Base-by-base conservation (phyloP, 306 rosid genomes). In the Biancaea sappan region DNA sequence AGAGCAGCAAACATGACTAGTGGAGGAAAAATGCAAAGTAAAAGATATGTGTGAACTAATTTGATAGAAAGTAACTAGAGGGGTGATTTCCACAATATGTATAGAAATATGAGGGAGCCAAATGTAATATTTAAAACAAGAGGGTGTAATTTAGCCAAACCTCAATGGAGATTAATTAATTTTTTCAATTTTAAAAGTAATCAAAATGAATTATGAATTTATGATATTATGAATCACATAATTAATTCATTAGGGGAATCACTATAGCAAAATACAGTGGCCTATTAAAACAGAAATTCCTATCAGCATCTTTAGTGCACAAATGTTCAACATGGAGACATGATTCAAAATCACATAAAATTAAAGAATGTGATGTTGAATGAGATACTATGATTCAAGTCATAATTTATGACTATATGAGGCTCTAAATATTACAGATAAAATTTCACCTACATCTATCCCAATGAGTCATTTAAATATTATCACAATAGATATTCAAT, bases 1-100 rank as follows among this genome's bases (percentile, higher is more conserved):
- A 70, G 41, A 64, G 79, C 52, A 41, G 25, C 76, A 75, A 15
- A 61, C 74, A 21, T 56, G 57, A 40, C 59, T 60, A 34, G 22
- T 0, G 51, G 38, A 72, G 61, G 61, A 46, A 67, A 53, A 50
- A 38, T 69, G 52, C 76, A 22, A 43, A 71, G n/a, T 58, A 37
- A 16, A 58, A 40, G 52, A 59, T 60, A 59, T 72, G 32, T 37
- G 66, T 46, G 25, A 58, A 64, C 28, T 26, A 52, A 72, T n/a
- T n/a, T n/a, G n/a, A n/a, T n/a, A n/a, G n/a, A n/a, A n/a, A n/a
- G n/a, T n/a, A n/a, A n/a, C n/a, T n/a, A n/a, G n/a, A n/a, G n/a
- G n/a, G n/a, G n/a, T n/a, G n/a, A n/a, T n/a, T n/a, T n/a, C n/a
- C n/a, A n/a, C n/a, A n/a, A n/a, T n/a, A n/a, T n/a, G n/a, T n/a